Base-by-base conservation (phyloP, 2,329 filamentous ascomycete species). In the Cercospora beticola region DNA sequence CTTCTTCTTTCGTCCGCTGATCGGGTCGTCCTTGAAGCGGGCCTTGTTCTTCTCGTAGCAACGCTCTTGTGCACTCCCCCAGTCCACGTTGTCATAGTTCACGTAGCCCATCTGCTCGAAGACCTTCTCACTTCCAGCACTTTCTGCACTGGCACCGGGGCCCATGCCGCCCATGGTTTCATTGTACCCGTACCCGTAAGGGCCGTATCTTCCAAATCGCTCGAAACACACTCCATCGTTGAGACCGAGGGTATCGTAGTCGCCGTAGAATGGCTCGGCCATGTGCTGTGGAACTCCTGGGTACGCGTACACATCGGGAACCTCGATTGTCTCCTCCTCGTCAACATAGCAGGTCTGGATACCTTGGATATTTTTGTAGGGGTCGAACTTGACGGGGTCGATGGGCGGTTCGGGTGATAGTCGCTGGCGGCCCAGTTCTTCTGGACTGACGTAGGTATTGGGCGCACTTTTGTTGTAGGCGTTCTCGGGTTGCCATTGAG, bases 271-370 rank as follows among this genome's bases (percentile, higher is more conserved):
- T 46, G 83, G 82, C 16, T 79, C 78, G 12, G 82, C 79, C 77
- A 82, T 80, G 76, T 85, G 82, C 71, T 84, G 82, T 28, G 83
- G 83, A 12, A 85, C 75, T 18, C 83, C 84, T 1, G 85, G 82
- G 73, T 91, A 92, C 1, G 88, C 89, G 75, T 87, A 91, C 28
- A 91, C 79, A 70, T 89, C 86, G 0, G 90, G 90, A 0, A 84
- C 84, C 0, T 80, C 74, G 3, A 89, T 78, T 31, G 82, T 87
- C 54, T 87, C 84, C 14, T 86, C 84, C 21, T 82, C 81, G 73
- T 92, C 89, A 33, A 92, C 81, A 73, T 86, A 91, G 79, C 90
- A 92, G 7, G 83, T 82, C 70, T 86, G 81, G 14, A 89, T 86
- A 18, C 82, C 80, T 64, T 85, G 81, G 72, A 87, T 82, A 66